phyloP scores from a whole-genome alignment of 2,329 filamentous ascomycete species.

The Hypoxylon sp. region DNA sequence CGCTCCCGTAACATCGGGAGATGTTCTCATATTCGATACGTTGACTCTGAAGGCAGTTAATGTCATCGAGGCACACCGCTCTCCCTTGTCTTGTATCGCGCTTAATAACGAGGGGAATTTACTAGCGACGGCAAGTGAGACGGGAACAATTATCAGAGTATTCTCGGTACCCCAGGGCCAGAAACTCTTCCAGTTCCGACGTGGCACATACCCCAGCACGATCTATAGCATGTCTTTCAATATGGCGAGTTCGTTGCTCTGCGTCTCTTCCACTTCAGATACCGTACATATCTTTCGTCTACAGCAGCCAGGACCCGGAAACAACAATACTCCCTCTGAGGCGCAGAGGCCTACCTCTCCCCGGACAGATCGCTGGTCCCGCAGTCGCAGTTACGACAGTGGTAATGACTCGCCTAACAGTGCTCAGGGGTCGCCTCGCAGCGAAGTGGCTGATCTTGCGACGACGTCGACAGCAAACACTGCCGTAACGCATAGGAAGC shows the following conservation, averaged over 20 bases:
- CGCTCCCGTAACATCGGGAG: slow-evolving; percentile 86
- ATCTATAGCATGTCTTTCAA: slow-evolving; percentile 99
- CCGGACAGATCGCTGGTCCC: slow-evolving; percentile 65
- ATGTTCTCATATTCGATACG: slow-evolving; percentile 93
- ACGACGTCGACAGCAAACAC: slow-evolving; percentile 47
- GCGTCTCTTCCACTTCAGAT: slow-evolving; percentile 95
- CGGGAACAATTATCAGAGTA: slow-evolving; percentile 95
- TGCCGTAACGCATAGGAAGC: slow-evolving; percentile 58
- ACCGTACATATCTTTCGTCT: slow-evolving; percentile 97
- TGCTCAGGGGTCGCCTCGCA: slow-evolving; percentile 60
- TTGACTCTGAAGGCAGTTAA: slow-evolving; percentile 92
- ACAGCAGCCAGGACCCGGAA: slow-evolving; percentile 58
- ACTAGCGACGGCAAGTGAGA: slow-evolving; percentile 94
- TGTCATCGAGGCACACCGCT: slow-evolving; percentile 93
- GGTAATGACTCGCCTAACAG: slow-evolving; percentile 65
- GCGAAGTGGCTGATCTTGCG: slow-evolving; percentile 60
- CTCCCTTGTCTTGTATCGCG: slow-evolving; percentile 89
- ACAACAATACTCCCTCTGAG: slow-evolving; percentile 53
- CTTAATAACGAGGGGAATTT: slow-evolving; percentile 93
- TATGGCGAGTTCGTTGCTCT: slow-evolving; percentile 89
- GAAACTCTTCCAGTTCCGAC: slow-evolving; percentile 95
- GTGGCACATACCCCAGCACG: slow-evolving; percentile 93
- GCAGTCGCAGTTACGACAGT: slow-evolving; percentile 68
- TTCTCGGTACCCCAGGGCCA: slow-evolving; percentile 92
- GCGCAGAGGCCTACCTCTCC: slow-evolving; percentile 59